Base-by-base conservation (phyloP, 176 grass and related monocot genomes). In the Miscanthus lutarioriparius region DNA sequence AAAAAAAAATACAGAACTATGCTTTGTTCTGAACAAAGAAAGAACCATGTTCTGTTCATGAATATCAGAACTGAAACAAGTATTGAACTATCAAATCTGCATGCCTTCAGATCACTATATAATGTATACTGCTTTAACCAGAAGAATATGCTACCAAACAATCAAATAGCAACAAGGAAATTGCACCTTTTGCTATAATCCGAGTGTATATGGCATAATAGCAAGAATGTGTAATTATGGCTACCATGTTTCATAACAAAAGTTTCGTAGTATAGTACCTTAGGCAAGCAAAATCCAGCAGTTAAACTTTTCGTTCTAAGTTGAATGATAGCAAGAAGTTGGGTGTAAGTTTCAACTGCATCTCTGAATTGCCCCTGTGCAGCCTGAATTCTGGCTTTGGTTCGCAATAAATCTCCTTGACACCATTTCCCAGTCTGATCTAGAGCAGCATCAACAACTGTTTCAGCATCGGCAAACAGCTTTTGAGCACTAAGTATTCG, bases 311-410 rank as follows among this genome's bases (percentile, higher is more conserved):
- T 99, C 20, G 61, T 91, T 81, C 75, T 92, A 68, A 99, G 88
- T 79, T 89, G 91, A 88, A 96, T 74, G 80, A 92, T 74, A 48
- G 97, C 93, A 81, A 99, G 93, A 86, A 99, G 70, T 64, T 92
- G 86, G 63, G 91, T 99, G 73, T 92, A 99, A 65, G 91, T 92
- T 76, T 94, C 93, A 68, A 96, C 71, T 12, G 93, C 91, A 80
- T 91, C 88, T 44, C 88, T 92, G 14, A 96, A 80, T 72, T 87
- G 74, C 8, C 90, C 88, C 76, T 91, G 86, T 77, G 97, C 91
- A 65, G 88, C 88, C 72, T 94, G 88, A 86, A 96, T 92, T 99
- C 86, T 99, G 19, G 97, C 93, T 94, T 94, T 99, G 53, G 84
- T 92, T 64, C 76, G 82, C 75, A 99, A 54, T 59, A 92, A 53